Evolutionary conservation across 1,284 basidiomycete genomes (phyloP), one percentile per base, ranked within the genome.

Genomic region (Microbotryum violaceum): DNA sequence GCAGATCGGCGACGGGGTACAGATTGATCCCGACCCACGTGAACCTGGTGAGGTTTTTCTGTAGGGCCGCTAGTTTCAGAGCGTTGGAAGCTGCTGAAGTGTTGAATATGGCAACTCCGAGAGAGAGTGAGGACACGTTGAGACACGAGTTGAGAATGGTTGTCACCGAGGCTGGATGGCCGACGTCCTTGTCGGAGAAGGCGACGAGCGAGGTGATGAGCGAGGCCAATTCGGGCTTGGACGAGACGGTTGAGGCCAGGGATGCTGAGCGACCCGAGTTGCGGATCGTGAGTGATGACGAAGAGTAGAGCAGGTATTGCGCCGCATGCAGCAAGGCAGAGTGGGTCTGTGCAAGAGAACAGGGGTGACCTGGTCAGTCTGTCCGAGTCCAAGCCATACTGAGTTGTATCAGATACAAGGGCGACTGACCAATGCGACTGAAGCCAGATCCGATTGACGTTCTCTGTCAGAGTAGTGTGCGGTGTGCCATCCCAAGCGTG

Each of bases 181-280:
- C 54, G 4, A 25, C 14, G 46, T 62, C 61, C 25, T 27, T 50
- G 9, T 49, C 49, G 6, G 42, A 37, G 25, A 33, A 49, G 12
- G 47, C 50, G 44, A 44, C 54, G 56, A 66, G 56, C 20, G 33
- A 25, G 16, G 25, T 48, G 21, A 66, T 44, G 21, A 56, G 29
- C 2, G 14, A 16, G 46, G 56, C 20, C 31, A 66, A 47, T 6
- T 37, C 27, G 3, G 49, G 50, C 23, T 54, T 49, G 10, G 33
- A n/a, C 12, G n/a, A 8, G 37, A 66, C 50, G 4, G 61, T 56
- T 20, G 50, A 54, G 2, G 46, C 29, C 44, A 66, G 57, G 33
- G 58, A 58, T 14, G 46, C 33, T 4, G 56, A 54, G 6, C 64
- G 61, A 3, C 64, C 64, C 18, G 61, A 61, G 42, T 53, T 58